These are phyloP conservation scores for Nicotiana attenuata DNA, from an alignment of 257 asterid species.

Conservation along the genomic window DNA sequence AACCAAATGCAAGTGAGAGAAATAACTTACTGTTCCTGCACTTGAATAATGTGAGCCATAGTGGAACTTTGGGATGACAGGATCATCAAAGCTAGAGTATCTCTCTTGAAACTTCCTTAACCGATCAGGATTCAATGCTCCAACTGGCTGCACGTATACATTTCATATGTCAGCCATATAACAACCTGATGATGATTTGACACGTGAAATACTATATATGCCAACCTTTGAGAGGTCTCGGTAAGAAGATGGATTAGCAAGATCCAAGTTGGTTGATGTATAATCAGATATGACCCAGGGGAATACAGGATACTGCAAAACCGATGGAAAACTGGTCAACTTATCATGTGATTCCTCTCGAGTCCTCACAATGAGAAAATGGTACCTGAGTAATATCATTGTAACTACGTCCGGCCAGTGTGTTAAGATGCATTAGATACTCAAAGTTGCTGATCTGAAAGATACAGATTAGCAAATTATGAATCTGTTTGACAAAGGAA, in stretches of 20 bases:
- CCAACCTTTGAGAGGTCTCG: slow-evolving; percentile 95
- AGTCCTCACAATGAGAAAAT: slow-evolving; percentile 14
- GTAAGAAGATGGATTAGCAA: slow-evolving; percentile 74
- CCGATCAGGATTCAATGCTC: slow-evolving; percentile 84
- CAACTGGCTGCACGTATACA: slow-evolving; percentile 73
- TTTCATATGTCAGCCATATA: slow-evolving; percentile 20
- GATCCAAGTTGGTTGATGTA: slow-evolving; percentile 68
- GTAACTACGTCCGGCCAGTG: slow-evolving; percentile 96
- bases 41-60: slow-evolving; percentile 99
- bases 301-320: slow-evolving; percentile 93
- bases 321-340: slow-evolving; percentile 13
- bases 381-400: slow-evolving; percentile 91
- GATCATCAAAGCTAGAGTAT: slow-evolving; percentile 92
- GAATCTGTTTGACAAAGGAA: slow-evolving; percentile 6
- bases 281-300: slow-evolving; percentile 98
- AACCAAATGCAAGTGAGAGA: slow-evolving; percentile 6
- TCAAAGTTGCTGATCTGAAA: slow-evolving; percentile 98
- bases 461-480: slow-evolving; percentile 16
- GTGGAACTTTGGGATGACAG: slow-evolving; percentile 92
- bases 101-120: slow-evolving; percentile 85
- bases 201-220: slow-evolving; percentile 16
- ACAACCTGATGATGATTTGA: neutral
- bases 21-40: slow-evolving; percentile 85
- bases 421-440: slow-evolving; percentile 96
- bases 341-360: neutral